Evolutionary conservation across 2,329 filamentous ascomycete genomes (phyloP).

Genomic region (Madurella mycetomatis): DNA sequence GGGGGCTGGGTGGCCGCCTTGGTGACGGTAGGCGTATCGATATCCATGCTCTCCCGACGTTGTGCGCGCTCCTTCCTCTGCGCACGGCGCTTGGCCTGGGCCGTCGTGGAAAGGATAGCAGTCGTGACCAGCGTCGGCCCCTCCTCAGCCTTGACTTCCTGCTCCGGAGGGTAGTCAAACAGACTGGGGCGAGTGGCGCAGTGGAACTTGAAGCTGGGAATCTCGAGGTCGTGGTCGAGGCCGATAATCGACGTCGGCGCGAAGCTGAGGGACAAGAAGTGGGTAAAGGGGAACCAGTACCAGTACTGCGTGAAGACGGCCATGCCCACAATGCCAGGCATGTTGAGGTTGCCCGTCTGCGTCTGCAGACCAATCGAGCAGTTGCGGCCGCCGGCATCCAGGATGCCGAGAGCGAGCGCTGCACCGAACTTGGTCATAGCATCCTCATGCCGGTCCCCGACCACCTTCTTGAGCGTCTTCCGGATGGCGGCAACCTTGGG

Average conservation of each 20-base stretch:
- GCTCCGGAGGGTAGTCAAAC: conserved; percentile 96
- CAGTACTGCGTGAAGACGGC: conserved; percentile 98
- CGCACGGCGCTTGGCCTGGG: conserved; percentile 90
- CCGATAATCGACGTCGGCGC: conserved; percentile 96
- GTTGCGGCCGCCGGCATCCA: conserved; percentile 95
- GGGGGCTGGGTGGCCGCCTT: conserved; percentile 46
- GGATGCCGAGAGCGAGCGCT: conserved; percentile 89
- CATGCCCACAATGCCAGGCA: conserved; percentile 97
- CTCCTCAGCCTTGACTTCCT: conserved; percentile 91
- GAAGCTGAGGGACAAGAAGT: conserved; percentile 94
- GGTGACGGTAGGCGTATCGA: conserved; percentile 75
- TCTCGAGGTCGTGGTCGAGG: conserved; percentile 87
- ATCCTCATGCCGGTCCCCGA: conserved; percentile 93
- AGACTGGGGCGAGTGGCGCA: conserved; percentile 90
- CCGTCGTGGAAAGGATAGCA: conserved; percentile 91
- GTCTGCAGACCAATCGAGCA: conserved; percentile 98
- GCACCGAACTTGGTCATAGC: conserved; percentile 99
- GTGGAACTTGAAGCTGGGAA: conserved; percentile 92
- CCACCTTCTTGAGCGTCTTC: conserved; percentile 90
- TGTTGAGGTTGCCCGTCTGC: conserved; percentile 96
- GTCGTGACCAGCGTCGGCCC: conserved; percentile 91
- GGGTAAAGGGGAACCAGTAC: conserved; percentile 99
- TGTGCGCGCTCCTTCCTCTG: conserved; percentile 91
- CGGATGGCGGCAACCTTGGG: conserved; percentile 88
- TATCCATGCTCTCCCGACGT: conserved; percentile 89